These are phyloP conservation scores for Tricholoma hemisulphureum DNA, from an alignment of 768 basidiomycete genomes.

Conservation along the genomic window DNA sequence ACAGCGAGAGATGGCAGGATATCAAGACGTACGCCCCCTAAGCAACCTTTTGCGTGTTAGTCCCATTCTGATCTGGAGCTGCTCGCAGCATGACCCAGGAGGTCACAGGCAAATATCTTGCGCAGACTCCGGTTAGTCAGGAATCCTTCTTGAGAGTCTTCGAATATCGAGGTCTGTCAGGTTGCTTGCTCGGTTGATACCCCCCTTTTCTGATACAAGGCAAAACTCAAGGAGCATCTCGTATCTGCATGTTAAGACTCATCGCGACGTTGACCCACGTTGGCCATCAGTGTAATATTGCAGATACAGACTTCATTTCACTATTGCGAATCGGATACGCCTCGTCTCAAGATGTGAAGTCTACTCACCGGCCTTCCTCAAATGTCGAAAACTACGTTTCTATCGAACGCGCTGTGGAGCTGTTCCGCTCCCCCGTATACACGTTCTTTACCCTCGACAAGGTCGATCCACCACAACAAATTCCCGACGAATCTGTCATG, in stretches of 20 bases:
- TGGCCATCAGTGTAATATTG: constrained; percentile 14
- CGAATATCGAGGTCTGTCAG: constrained; percentile 15
- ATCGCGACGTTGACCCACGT: constrained; percentile 22
- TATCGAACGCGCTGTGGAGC: constrained; percentile 16
- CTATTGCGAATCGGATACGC: constrained; percentile 24
- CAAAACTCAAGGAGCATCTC: constrained; percentile 17
- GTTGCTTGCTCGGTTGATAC: neutral
- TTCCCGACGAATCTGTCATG: constrained; percentile 21
- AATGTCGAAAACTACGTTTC: constrained; percentile 5
- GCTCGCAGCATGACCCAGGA: constrained; percentile 15
- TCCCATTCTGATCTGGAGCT: neutral
- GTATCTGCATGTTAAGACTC: constrained; percentile 27
- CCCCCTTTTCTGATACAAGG: neutral
- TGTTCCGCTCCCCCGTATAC: constrained; percentile 22
- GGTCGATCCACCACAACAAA: constrained; percentile 17
- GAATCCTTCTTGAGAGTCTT: constrained; percentile 16
- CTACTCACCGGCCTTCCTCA: neutral
- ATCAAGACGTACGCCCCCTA: constrained; percentile 14
- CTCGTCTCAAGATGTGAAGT: constrained; percentile 17
- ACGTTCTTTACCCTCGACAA: constrained; percentile 11
- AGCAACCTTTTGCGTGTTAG: neutral
- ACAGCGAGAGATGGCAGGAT: constrained; percentile 22
- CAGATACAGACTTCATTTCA: constrained; percentile 25
- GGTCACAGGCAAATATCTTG: constrained; percentile 17
- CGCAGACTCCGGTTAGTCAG: constrained; percentile 6